Conservation (phyloP, 2,329 filamentous ascomycete species). For the Mollisia scopiformis region DNA sequence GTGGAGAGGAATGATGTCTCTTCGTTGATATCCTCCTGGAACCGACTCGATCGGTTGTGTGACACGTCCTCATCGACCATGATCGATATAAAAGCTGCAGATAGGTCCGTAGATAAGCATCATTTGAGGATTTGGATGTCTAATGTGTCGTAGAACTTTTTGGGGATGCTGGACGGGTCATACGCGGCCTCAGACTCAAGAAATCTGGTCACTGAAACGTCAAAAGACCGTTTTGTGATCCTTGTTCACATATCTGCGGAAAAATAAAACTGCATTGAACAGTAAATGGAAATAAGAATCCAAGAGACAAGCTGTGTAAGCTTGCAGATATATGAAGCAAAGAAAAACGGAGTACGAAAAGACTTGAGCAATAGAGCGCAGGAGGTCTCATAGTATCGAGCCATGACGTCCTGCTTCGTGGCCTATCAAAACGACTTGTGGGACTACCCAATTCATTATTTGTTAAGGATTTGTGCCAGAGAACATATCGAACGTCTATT, state of each 20-base stretch:
- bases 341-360: neutral
- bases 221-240: neutral
- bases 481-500: neutral
- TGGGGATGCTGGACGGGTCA: no score
- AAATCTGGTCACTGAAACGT: neutral
- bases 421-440: neutral
- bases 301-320: neutral
- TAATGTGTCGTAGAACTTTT: no score
- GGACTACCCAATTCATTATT: neutral
- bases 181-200: neutral
- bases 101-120: neutral
- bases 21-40: slow-evolving; percentile 5
- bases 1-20: slow-evolving; percentile 15
- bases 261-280: neutral
- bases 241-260: neutral
- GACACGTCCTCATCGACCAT: neutral
- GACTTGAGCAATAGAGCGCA: neutral
- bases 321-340: neutral
- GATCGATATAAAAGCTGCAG: neutral
- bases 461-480: neutral
- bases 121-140: no score
- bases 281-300: neutral
- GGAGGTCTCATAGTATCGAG: neutral
- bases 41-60: neutral
- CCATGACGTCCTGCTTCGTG: neutral